phyloP scores from a whole-genome alignment of 768 basidiomycete species.

The Tremella mesenterica region DNA sequence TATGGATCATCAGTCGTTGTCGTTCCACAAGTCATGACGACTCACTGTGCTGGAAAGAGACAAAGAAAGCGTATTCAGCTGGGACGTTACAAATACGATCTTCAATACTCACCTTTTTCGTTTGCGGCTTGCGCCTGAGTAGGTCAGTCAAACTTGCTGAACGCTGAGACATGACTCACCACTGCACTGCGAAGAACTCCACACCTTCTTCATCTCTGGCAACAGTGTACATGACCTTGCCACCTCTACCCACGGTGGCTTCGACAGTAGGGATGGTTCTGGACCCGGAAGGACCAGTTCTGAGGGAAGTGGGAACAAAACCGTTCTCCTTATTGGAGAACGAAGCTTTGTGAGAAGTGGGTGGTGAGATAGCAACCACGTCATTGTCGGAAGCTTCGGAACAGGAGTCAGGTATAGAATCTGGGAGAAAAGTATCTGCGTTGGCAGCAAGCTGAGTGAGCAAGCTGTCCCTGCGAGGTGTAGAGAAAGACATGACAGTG shows the following conservation, averaged over 20 bases:
- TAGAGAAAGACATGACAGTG: too few species aligned
- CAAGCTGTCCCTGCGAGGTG: neutral
- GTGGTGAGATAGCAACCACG: neutral
- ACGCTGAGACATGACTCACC: constrained; percentile 14
- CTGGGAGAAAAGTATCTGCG: neutral
- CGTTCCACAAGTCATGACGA: neutral
- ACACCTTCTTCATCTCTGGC: constrained; percentile 2
- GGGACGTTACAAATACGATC: too few species aligned
- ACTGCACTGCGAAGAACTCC: constrained; percentile 24
- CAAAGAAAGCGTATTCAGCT: neutral
- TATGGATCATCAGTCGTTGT: constrained; percentile 2
- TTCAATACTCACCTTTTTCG: constrained; percentile 27
- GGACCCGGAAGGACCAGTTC: neutral
- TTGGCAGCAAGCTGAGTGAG: constrained; percentile 3
- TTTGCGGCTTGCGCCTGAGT: constrained; percentile 33
- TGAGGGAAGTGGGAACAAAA: neutral
- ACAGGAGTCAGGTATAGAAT: constrained; percentile 19
- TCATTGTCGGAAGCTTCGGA: constrained; percentile 15
- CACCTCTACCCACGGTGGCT: constrained; percentile 11
- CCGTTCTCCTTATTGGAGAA: too few species aligned
- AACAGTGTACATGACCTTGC: constrained; percentile 17
- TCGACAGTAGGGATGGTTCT: constrained; percentile 2
- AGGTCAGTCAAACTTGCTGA: constrained; percentile 5
- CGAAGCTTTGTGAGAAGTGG: too few species aligned
- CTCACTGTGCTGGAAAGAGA: constrained; percentile 26